A percentile compares a stretch with the other conserved stretches of the same genome.
Evolutionary conservation across 768 basidiomycete genomes (phyloP).

Genomic region (Hortiboletus campestris): DNA sequence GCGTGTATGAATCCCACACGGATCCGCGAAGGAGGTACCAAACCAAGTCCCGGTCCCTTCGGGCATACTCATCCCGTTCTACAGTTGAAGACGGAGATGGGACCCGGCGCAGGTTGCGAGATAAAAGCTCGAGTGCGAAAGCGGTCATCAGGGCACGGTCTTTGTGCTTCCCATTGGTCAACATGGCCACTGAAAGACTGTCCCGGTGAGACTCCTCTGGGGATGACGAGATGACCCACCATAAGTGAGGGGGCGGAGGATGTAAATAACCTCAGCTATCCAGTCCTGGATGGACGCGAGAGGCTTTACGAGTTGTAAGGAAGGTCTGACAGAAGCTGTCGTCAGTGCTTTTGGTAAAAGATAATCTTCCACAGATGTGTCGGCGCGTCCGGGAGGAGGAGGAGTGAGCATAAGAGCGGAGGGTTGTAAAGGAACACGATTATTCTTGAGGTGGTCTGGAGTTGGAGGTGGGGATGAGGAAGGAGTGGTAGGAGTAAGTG

Average conservation of each 20-base stretch:
- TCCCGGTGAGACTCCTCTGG: slow-evolving; percentile 4
- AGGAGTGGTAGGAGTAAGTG: slow-evolving; percentile 57
- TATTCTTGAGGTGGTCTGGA: slow-evolving; percentile 81
- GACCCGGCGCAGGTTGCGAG: slow-evolving; percentile 69
- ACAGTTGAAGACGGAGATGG: slow-evolving; percentile 60
- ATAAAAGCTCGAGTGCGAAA: slow-evolving; percentile 67
- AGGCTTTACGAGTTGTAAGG: slow-evolving; percentile 61
- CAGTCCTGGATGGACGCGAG: slow-evolving; percentile 68
- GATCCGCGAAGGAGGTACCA: slow-evolving; percentile 87
- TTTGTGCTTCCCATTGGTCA: slow-evolving; percentile 23
- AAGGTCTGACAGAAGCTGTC: slow-evolving; percentile 67
- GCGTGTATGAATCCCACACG: slow-evolving; percentile 79
- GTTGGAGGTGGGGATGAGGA: slow-evolving; percentile 56
- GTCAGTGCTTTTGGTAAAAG: slow-evolving; percentile 80
- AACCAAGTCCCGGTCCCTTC: slow-evolving; percentile 75
- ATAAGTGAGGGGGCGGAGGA: slow-evolving; percentile 73
- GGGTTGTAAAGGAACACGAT: slow-evolving; percentile 61
- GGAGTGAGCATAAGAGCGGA: slow-evolving; percentile 56
- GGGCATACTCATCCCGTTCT: slow-evolving; percentile 77
- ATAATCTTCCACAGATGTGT: slow-evolving; percentile 71
- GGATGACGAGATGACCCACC: slow-evolving; percentile 43
- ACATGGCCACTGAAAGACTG: slow-evolving; percentile 19
- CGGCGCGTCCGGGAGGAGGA: slow-evolving; percentile 49
- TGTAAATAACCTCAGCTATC: slow-evolving; percentile 70
- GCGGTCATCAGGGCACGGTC: slow-evolving; percentile 64